phyloP scores from a whole-genome alignment of 495 filamentous ascomycete genomes.

The Neurospora africana region DNA sequence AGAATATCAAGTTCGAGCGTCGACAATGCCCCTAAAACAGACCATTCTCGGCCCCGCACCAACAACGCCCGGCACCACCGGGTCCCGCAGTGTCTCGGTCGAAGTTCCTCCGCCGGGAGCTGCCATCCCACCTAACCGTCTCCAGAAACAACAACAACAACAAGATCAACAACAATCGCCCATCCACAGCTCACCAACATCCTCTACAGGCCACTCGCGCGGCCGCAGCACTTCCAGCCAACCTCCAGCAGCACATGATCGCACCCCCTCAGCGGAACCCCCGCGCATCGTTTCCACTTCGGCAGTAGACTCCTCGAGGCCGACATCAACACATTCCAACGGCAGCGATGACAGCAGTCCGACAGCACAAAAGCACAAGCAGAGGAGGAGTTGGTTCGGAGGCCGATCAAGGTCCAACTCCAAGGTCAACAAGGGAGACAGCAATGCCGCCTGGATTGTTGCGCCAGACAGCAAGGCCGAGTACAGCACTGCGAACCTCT shows the following conservation, averaged over 20 bases:
- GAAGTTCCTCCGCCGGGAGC: background rate
- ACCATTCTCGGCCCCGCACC: background rate
- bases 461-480: constrained; percentile 45
- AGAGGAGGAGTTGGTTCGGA: constrained; percentile 35
- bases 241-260: background rate
- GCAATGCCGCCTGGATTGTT: constrained; percentile 51
- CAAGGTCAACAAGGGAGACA: constrained; percentile 9
- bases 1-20: background rate
- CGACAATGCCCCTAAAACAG: background rate
- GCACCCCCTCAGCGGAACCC: background rate
- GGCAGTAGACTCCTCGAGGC: constrained; percentile 13
- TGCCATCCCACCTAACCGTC: background rate
- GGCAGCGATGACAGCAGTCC: constrained; percentile 25
- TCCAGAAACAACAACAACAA: background rate
- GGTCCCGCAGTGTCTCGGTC: background rate
- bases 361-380: constrained; percentile 16
- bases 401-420: constrained; percentile 35
- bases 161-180: background rate
- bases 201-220: background rate
- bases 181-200: background rate
- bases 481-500: constrained; percentile 49
- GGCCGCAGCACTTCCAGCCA: background rate
- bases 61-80: background rate
- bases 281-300: background rate
- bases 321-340: constrained; percentile 5